Evolutionary conservation across 176 grass and related monocot species (phyloP).

Genomic region (Pharus latifolius): DNA sequence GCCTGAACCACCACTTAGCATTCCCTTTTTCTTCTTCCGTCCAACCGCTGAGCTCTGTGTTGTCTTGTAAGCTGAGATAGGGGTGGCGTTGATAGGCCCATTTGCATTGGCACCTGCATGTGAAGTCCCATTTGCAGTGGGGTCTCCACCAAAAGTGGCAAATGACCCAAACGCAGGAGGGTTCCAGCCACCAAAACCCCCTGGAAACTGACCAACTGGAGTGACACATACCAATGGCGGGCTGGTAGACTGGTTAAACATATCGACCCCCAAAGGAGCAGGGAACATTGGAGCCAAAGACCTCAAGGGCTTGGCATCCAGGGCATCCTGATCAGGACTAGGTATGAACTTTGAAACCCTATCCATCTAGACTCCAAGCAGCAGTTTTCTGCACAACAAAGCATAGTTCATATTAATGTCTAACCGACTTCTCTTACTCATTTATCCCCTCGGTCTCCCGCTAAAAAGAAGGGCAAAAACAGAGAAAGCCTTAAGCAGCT

Average conservation of each 20-base stretch:
- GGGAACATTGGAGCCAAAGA: constrained; percentile 90
- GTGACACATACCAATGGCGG: constrained; percentile 49
- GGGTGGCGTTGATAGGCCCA: constrained; percentile 36
- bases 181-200: not conserved
- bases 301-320: constrained; percentile 68
- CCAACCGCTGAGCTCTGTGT: constrained; percentile 48
- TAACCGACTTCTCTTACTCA: no score
- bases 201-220: constrained; percentile 33
- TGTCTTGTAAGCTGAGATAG: constrained; percentile 38
- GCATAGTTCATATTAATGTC: not conserved
- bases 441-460: no score
- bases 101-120: not conserved
- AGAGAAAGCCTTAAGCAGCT: not conserved
- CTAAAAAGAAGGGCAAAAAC: not conserved
- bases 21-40: constrained; percentile 45
- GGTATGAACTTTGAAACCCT: constrained; percentile 22
- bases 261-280: constrained; percentile 53
- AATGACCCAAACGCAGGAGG: constrained; percentile 8
- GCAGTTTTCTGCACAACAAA: constrained; percentile 18
- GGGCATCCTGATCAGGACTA: constrained; percentile 40
- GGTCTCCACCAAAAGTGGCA: not conserved
- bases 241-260: constrained; percentile 28
- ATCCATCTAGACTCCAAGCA: constrained; percentile 16
- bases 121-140: constrained; percentile 20
- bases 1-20: not conserved